Evolutionary conservation across 164 flowering plant species (phyloP).

Genomic region (Chloranthus sessilifolius): DNA sequence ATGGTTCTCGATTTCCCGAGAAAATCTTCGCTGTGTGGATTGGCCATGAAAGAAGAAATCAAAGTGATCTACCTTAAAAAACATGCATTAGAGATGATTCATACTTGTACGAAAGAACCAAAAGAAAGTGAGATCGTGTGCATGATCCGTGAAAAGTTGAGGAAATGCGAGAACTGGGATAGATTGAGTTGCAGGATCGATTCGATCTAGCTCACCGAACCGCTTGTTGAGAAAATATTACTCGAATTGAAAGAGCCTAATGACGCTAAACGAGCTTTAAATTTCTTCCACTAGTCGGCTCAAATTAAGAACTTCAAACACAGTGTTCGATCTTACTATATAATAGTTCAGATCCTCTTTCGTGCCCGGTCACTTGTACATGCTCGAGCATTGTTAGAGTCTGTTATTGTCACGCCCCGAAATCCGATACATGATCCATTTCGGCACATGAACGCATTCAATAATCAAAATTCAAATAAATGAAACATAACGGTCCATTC

Average conservation of each 20-base stretch:
- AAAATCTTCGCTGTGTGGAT: too few relatives aligned
- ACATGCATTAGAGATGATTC: too few relatives aligned
- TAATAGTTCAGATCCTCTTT: conserved; percentile 52
- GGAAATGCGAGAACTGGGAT: conserved; percentile 50
- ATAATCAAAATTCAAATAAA: too few relatives aligned
- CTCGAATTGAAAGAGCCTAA: conserved; percentile 51
- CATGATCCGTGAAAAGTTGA: conserved; percentile 33
- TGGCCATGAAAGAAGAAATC: too few relatives aligned
- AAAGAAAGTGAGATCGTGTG: neutral
- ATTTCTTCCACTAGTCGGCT: conserved; percentile 84
- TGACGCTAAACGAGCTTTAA: conserved; percentile 54
- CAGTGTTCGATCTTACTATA: conserved; percentile 39
- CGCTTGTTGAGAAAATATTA: conserved; percentile 38
- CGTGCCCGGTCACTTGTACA: conserved; percentile 45
- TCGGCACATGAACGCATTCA: too few relatives aligned
- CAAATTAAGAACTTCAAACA: conserved; percentile 29
- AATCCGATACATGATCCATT: too few relatives aligned
- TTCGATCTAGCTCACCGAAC: conserved; percentile 26
- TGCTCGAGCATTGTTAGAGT: conserved; percentile 58
- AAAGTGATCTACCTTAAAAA: too few relatives aligned
- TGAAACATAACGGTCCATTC: too few relatives aligned
- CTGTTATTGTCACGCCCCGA: too few relatives aligned
- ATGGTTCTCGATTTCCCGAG: too few relatives aligned
- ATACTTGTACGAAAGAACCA: neutral
- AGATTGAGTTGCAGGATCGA: conserved; percentile 22